A percentile compares a stretch with the other conserved stretches of the same genome.
Conservation (phyloP, 495 filamentous ascomycete genomes). For the Sporormia fimetaria region DNA sequence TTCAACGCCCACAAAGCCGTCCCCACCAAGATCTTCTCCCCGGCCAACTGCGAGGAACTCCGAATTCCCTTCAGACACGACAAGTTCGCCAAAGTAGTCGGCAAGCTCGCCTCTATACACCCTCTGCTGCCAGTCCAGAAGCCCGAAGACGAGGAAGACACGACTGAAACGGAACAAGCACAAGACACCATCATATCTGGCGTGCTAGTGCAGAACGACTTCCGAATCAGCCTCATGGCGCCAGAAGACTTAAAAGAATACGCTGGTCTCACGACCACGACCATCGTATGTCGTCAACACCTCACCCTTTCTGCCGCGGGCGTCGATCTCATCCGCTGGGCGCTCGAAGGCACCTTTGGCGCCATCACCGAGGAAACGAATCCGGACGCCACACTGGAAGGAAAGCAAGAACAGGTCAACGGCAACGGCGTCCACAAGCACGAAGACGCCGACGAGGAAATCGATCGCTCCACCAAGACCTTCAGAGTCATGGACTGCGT, state of each 20-base stretch:
- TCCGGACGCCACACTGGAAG: slow-evolving; percentile 36
- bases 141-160: slow-evolving; percentile 16
- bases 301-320: slow-evolving; percentile 77
- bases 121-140: slow-evolving; percentile 39
- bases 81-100: slow-evolving; percentile 91
- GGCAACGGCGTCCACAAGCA: slow-evolving; percentile 42
- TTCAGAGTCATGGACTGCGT: slow-evolving; percentile 90
- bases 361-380: slow-evolving; percentile 56
- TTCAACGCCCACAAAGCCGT: slow-evolving; percentile 68
- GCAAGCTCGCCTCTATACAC: slow-evolving; percentile 72
- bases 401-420: slow-evolving; percentile 29
- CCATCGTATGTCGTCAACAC: slow-evolving; percentile 80
- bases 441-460: slow-evolving; percentile 48
- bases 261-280: slow-evolving; percentile 86
- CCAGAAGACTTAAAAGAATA: slow-evolving; percentile 92
- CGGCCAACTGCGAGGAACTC: slow-evolving; percentile 90
- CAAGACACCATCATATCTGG: slow-evolving; percentile 59
- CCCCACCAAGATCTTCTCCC: slow-evolving; percentile 83
- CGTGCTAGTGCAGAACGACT: slow-evolving; percentile 91
- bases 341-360: slow-evolving; percentile 86
- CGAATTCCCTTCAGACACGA: slow-evolving; percentile 91
- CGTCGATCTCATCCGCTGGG: slow-evolving; percentile 85
- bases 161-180: slow-evolving; percentile 29
- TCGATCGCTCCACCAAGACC: slow-evolving; percentile 41
- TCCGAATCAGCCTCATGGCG: slow-evolving; percentile 91